Base-by-base conservation (phyloP, 805 yeast genomes). In the Metschnikowia aberdeeniae region DNA sequence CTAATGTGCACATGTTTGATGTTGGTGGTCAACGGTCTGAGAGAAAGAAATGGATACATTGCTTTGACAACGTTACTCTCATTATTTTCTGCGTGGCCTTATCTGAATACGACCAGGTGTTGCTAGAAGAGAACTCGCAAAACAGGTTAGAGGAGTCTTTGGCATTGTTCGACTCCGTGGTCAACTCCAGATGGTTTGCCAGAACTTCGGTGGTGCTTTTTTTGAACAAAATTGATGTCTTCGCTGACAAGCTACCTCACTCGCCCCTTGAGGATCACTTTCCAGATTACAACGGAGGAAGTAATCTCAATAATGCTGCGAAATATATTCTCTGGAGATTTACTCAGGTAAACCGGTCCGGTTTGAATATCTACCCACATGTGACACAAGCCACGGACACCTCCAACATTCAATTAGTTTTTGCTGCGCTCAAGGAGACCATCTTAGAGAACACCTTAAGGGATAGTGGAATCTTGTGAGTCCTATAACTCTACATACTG, bases 11-110 rank as follows among this genome's bases (percentile, higher is more conserved):
- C 55, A 71, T 72, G 76, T 72, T 59, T 59, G 97, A 90, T 63
- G 97, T 90, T 39, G 97, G 97, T 51, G 97, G 97, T 1, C 99
- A 93, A 66, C 75, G 99, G 57, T 82, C 95, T 3, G 99, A 93
- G 69, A 81, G 99, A 43, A 87, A 86, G 59, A 92, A 93, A 65
- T 93, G 99, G 99, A 89, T 93, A 50, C 95, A 93, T 66, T 88
- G 96, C 60, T 93, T 93, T 58, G 96, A 89, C 63, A 89, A 89
- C 56, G 97, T 90, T 29, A 86, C 96, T 0, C 73, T 86, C 38
- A 84, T 90, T 41, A 87, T 90, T 48, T 90, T 89, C 61, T 89
- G 97, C 64, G 96, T 89, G 19, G 89, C 97, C 0, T 66, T 90
- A 43, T 82, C 92, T 2, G 97, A 90, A 61, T 90, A 90, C 60